A percentile compares a stretch with the other conserved stretches of the same genome.
Evolutionary conservation across 495 filamentous ascomycete species (phyloP).

Genomic region (Viridothelium virens): DNA sequence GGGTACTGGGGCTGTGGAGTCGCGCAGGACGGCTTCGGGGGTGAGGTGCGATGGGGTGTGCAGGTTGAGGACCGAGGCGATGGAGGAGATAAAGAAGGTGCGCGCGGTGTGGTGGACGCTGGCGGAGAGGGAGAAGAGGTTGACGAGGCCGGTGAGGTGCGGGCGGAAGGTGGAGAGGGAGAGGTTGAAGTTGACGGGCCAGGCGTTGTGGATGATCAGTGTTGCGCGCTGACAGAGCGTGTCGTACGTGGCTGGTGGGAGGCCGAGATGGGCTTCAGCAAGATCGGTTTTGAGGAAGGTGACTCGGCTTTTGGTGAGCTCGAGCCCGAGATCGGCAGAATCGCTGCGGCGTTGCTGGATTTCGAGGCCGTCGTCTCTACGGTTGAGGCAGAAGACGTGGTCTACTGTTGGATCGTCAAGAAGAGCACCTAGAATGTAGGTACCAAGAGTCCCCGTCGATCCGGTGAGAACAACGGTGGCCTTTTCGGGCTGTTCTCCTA

Average conservation of each 20-base stretch:
- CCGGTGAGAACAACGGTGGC: constrained; percentile 20
- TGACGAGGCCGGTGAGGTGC: not conserved
- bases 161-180: not conserved
- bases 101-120: not conserved
- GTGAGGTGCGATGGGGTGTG: not conserved
- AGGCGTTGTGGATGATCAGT: not conserved
- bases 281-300: constrained; percentile 27
- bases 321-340: not conserved
- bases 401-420: constrained; percentile 3
- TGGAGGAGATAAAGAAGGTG: constrained; percentile 22
- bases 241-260: constrained; percentile 20
- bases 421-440: constrained; percentile 12
- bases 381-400: constrained; percentile 19
- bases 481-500: not conserved
- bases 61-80: not conserved
- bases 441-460: constrained; percentile 17
- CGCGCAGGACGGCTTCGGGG: constrained; percentile 11
- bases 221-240: too few relatives aligned
- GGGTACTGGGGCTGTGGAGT: constrained; percentile 4
- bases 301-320: constrained; percentile 4
- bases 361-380: constrained; percentile 1
- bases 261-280: constrained; percentile 18
- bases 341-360: not conserved
- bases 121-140: not conserved
- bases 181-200: not conserved